phyloP scores from a whole-genome alignment of 1,284 basidiomycete species.

The Ganoderma leucocontextum region DNA sequence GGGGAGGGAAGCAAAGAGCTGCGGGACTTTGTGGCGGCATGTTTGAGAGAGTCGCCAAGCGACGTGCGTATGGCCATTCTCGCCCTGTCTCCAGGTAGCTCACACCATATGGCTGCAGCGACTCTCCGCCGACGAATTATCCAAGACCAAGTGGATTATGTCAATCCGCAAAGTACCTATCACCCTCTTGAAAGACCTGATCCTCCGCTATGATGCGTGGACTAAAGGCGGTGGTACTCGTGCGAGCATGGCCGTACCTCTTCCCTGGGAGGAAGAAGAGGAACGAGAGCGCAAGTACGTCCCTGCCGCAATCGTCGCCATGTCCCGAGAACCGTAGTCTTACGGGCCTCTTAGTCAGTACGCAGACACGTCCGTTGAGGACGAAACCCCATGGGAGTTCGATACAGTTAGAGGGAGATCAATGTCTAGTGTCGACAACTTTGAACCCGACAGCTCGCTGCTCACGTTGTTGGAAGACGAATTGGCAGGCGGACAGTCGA shows the following conservation, averaged over 20 bases:
- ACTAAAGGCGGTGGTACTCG: slow-evolving; percentile 83
- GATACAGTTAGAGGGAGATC: slow-evolving; percentile 69
- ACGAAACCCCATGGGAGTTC: slow-evolving; percentile 78
- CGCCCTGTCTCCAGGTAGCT: slow-evolving; percentile 12
- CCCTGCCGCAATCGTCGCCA: slow-evolving; percentile 29
- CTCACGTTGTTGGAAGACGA: slow-evolving; percentile 27
- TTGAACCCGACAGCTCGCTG: slow-evolving; percentile 29
- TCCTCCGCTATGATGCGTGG: slow-evolving; percentile 81
- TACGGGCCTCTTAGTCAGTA: slow-evolving; percentile 21
- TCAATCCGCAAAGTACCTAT: slow-evolving; percentile 74
- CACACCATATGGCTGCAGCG: slow-evolving; percentile 58
- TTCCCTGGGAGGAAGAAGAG: slow-evolving; percentile 76
- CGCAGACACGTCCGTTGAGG: slow-evolving; percentile 39
- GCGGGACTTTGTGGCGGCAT: slow-evolving; percentile 89
- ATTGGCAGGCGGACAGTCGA: slow-evolving; percentile 42
- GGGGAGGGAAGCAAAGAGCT: slow-evolving; percentile 85
- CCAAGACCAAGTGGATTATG: slow-evolving; percentile 95
- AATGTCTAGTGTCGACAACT: slow-evolving; percentile 31
- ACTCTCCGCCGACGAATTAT: slow-evolving; percentile 88
- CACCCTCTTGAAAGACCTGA: slow-evolving; percentile 83
- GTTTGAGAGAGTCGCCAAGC: slow-evolving; percentile 84
- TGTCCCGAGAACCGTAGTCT: background rate
- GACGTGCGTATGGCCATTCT: slow-evolving; percentile 62
- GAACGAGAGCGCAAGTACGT: slow-evolving; percentile 53
- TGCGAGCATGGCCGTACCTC: slow-evolving; percentile 78